These are phyloP conservation scores for Phytophthora constricta DNA, from an alignment of 352 stramenopile genomes.

Conservation along the genomic window DNA sequence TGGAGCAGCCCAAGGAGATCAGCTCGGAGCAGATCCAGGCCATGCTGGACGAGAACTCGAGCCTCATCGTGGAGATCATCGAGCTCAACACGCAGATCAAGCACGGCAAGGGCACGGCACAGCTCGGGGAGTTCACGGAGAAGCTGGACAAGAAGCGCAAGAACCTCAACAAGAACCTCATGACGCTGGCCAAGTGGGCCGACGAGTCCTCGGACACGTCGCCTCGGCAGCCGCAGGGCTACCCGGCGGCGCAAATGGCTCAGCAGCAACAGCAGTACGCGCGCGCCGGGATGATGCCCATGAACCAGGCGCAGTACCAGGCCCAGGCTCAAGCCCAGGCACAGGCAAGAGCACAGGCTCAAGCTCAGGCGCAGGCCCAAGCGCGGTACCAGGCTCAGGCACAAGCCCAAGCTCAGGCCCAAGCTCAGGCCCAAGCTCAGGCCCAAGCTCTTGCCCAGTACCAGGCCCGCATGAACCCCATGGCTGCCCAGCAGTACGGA, in stretches of 20 bases:
- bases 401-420: constrained; percentile 51
- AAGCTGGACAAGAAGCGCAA: constrained; percentile 91
- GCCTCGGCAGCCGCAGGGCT: constrained; percentile 44
- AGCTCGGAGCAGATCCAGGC: constrained; percentile 87
- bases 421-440: constrained; percentile 72
- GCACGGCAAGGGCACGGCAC: constrained; percentile 75
- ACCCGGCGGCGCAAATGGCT: constrained; percentile 38
- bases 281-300: constrained; percentile 40
- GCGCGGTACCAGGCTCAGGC: constrained; percentile 33
- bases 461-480: constrained; percentile 9
- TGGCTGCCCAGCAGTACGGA: constrained; percentile 27
- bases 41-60: constrained; percentile 90
- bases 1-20: constrained; percentile 68
- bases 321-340: constrained; percentile 32
- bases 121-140: constrained; percentile 81
- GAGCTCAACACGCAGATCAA: constrained; percentile 90
- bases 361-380: constrained; percentile 45
- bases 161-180: constrained; percentile 90
- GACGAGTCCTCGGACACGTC: constrained; percentile 83
- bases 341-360: constrained; percentile 32
- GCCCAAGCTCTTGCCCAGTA: constrained; percentile 54
- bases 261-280: constrained; percentile 50
- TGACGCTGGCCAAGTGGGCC: constrained; percentile 90
- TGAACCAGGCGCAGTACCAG: constrained; percentile 45
- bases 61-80: constrained; percentile 89